These are phyloP conservation scores for Ogataea angusta DNA, from an alignment of 805 yeast species.

Conservation along the genomic window DNA sequence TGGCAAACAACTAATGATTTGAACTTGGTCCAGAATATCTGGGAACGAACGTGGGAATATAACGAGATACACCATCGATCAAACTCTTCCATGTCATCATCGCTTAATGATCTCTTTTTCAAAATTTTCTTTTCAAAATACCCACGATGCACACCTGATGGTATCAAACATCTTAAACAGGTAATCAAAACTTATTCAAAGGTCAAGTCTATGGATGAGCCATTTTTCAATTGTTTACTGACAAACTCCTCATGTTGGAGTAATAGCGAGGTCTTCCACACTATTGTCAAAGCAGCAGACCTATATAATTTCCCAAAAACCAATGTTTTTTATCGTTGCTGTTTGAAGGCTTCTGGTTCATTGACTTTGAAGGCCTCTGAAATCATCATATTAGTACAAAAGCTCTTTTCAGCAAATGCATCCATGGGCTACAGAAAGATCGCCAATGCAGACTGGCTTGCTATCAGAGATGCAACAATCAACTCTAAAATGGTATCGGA, in stretches of 20 bases:
- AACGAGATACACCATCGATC: slow-evolving; percentile 47
- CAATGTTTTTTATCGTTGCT: slow-evolving; percentile 68
- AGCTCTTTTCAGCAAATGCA: slow-evolving; percentile 41
- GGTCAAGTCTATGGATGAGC: slow-evolving; percentile 65
- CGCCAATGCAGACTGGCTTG: slow-evolving; percentile 83
- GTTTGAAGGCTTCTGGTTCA: slow-evolving; percentile 67
- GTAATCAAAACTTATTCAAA: slow-evolving; percentile 54
- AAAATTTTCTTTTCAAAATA: slow-evolving; percentile 64
- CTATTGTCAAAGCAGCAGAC: slow-evolving; percentile 57
- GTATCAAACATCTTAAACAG: slow-evolving; percentile 53
- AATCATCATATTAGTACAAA: slow-evolving; percentile 38
- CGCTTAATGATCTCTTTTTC: slow-evolving; percentile 66
- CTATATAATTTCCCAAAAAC: slow-evolving; percentile 58
- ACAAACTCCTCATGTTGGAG: slow-evolving; percentile 65
- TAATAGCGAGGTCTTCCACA: slow-evolving; percentile 59
- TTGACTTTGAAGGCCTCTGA: slow-evolving; percentile 50
- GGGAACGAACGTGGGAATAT: slow-evolving; percentile 57
- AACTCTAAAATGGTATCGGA: slow-evolving; percentile 34
- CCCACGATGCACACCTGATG: slow-evolving; percentile 48
- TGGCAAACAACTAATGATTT: slow-evolving; percentile 54
- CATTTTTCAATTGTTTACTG: slow-evolving; percentile 76
- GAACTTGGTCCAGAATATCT: slow-evolving; percentile 53
- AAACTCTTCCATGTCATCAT: slow-evolving; percentile 65
- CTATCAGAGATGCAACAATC: slow-evolving; percentile 75
- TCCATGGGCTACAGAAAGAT: slow-evolving; percentile 51